Base-by-base conservation (phyloP, 2,329 filamentous ascomycete species). In the Tolypocladium tropicale region DNA sequence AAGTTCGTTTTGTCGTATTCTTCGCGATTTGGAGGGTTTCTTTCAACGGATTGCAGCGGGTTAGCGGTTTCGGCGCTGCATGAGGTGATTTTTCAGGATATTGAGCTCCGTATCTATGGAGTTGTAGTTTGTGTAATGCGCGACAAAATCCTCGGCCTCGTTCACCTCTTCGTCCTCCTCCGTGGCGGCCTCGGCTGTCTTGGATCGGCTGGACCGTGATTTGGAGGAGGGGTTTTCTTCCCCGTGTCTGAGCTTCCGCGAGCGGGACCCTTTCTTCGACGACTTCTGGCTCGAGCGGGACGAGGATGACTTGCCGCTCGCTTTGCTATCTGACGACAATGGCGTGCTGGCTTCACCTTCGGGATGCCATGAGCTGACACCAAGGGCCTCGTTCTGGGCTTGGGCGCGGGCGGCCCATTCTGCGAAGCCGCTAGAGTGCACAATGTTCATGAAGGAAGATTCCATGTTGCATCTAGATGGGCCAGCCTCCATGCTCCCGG, bases 391-490 rank as follows among this genome's bases (percentile, higher is more conserved):
- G 37, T 58, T 58, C 30, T 58, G 56, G 10, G 32, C 37, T 30
- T 58, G 54, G 56, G 56, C 56, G 6, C 56, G 56, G n/a, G 58
- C 56, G 6, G 56, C 58, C 58, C 58, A 59, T 36, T 59, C 58
- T 14, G 54, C 56, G 32, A 59, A 56, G n/a, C 58, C 58, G 21
- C 54, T 54, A 11, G 46, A 49, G 34, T 59, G 53, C 5, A 58
- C 28, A 14, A 59, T 56, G 56, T 23, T 57, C 34, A 54, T 46
- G 25, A 59, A 57, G 25, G 58, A 59, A 10, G 58, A 53, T 28
- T 59, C 53, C 56, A 59, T 57, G 30, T 57, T 54, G 37, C 58
- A 59, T 32, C 56, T 52, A 23, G 56, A 57, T 6, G 56, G 58
- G 37, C 51, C 53, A 36, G 52, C 55, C 18, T 59, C 57, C n/a